Evolutionary conservation across 1,139 yeast species (phyloP).

Genomic region (Yamadazyma mexicana): DNA sequence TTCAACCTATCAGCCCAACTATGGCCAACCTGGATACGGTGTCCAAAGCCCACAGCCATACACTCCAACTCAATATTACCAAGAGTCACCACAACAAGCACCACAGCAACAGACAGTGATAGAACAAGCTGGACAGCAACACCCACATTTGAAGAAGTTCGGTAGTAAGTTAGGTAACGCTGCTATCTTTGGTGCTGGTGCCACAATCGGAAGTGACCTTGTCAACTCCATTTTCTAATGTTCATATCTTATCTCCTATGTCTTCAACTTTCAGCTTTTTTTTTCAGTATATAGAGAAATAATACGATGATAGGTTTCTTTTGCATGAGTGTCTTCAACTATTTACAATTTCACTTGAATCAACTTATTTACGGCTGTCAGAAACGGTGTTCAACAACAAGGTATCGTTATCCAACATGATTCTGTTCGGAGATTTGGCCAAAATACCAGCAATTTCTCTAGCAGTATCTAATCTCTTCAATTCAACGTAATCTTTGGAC

Average conservation of each 20-base stretch:
- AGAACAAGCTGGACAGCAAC: constrained; percentile 21
- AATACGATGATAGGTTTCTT: not conserved
- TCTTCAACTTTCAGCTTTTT: no score
- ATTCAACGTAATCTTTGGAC: constrained; percentile 91
- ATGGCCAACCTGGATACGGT: constrained; percentile 11
- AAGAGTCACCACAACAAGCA: constrained; percentile 20
- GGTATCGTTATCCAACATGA: constrained; percentile 88
- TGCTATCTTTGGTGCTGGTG: constrained; percentile 96
- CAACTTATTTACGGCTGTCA: constrained; percentile 50
- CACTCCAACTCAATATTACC: constrained; percentile 51
- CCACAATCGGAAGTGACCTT: constrained; percentile 85
- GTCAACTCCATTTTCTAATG: constrained; percentile 82
- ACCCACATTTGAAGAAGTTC: constrained; percentile 55
- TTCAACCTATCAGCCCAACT: no score
- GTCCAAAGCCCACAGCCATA: constrained; percentile 20
- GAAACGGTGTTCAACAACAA: constrained; percentile 84
- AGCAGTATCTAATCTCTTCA: constrained; percentile 96
- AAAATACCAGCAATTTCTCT: constrained; percentile 89
- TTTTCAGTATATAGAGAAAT: no score
- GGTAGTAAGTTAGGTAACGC: constrained; percentile 91
- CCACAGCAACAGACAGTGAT: constrained; percentile 21
- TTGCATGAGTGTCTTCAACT: no score
- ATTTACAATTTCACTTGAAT: not conserved
- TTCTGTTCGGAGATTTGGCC: constrained; percentile 86
- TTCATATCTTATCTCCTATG: no score